These are phyloP conservation scores for Syzygium malaccense DNA, from an alignment of 441 rosid species.

Conservation along the genomic window DNA sequence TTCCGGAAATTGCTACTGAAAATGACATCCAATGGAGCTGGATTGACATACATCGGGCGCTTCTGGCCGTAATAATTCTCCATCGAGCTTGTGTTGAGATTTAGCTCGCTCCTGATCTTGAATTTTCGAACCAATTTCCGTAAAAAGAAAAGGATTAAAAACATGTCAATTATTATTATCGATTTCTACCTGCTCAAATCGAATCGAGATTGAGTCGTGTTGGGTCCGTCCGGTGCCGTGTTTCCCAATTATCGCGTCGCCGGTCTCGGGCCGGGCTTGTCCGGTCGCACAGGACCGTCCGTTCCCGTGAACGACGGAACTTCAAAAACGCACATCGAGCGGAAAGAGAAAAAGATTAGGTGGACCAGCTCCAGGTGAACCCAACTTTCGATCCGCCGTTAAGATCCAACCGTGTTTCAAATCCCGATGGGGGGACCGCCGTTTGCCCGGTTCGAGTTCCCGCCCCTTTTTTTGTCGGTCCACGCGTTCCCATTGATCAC, in stretches of 20 bases:
- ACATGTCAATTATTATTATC: rapidly evolving
- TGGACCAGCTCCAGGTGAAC: background rate
- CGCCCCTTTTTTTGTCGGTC: background rate
- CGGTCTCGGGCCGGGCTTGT: background rate
- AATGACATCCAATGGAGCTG: rapidly evolving
- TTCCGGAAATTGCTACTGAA: rapidly evolving
- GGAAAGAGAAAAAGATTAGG: background rate
- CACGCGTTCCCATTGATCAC: background rate
- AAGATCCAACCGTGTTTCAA: background rate
- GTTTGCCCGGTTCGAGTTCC: background rate
- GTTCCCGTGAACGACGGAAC: background rate
- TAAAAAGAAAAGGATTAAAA: too few species aligned
- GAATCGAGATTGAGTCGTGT: background rate
- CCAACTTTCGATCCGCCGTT: background rate
- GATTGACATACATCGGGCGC: rapidly evolving
- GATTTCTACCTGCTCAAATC: background rate
- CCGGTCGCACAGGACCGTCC: background rate
- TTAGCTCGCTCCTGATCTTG: rapidly evolving
- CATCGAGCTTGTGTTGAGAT: rapidly evolving
- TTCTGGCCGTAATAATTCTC: rapidly evolving
- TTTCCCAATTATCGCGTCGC: background rate
- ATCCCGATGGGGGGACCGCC: background rate
- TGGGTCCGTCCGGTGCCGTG: rapidly evolving
- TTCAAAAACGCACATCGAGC: background rate
- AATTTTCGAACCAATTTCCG: background rate